Base-by-base conservation (phyloP, 768 basidiomycete species). In the Mycena galopus region DNA sequence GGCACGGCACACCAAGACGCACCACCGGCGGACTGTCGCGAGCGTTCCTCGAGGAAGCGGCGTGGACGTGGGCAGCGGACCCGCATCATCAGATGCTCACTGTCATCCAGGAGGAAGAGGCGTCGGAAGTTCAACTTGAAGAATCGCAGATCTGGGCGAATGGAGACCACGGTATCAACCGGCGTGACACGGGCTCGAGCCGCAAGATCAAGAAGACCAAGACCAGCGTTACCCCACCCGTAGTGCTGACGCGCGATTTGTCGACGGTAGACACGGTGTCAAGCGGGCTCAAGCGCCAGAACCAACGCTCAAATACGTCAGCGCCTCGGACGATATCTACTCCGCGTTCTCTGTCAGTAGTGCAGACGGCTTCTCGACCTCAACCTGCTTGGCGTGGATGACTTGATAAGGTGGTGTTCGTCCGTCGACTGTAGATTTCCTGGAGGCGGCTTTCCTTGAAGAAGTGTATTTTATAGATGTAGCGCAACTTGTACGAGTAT, bases 261-360 rank as follows among this genome's bases (percentile, higher is more conserved):
- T 74, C 73, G 61, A 50, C 66, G 17, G 37, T 60, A 10, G 42
- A 30, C 14, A 74, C 73, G 57, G 59, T 71, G 47, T 74, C 73
- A 32, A 74, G 73, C 58, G 61, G 37, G 39, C 70, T 74, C 59
- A 74, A 74, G 67, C 73, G 72, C n/a, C 51, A 53, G 32, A 57
- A 57, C 21, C 17, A 4, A 33, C 55, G 32, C 32, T 7, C 53
- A 27, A 55, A 55, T 16, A 16, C 27, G 7, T 27, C 29, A 8
- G 32, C 55, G 10, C 7, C 53, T 25, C 23, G 42, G 25, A 29
- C 51, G 21, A 12, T 29, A 53, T 27, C 55, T n/a, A 9, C 55
- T n/a, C 55, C 30, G 19, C 55, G 55, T 21, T 57, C 55, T 21
- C 32, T 32, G 19, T 33, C 55, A n/a, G 55, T 6, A 9, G 55